A percentile compares a stretch with the other conserved stretches of the same genome.
Evolutionary conservation across 257 asterid genomes (phyloP).

Genomic region (Galeopsis tetrahit): DNA sequence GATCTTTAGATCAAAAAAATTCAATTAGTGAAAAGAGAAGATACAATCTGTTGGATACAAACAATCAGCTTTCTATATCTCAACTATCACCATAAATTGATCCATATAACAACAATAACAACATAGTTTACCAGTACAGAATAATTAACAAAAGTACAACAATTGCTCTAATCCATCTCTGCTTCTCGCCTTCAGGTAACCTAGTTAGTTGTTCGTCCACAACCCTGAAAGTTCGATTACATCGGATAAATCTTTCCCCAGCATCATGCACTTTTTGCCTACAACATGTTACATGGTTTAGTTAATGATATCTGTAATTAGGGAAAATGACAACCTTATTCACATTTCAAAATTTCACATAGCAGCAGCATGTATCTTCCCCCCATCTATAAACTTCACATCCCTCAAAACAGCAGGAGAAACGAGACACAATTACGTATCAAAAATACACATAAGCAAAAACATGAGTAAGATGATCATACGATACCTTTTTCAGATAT

Average conservation of each 20-base stretch:
- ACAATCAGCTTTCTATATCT: background rate
- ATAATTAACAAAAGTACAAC: slow-evolving; percentile 12
- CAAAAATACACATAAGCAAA: slow-evolving; percentile 11
- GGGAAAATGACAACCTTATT: background rate
- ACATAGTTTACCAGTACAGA: background rate
- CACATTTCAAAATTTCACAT: background rate
- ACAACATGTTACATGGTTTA: slow-evolving; percentile 18
- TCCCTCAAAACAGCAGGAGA: background rate
- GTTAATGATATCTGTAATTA: background rate
- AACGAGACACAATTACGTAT: slow-evolving; percentile 4
- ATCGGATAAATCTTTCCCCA: slow-evolving; percentile 12
- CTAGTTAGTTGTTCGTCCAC: slow-evolving; percentile 19
- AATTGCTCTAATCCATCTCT: slow-evolving; percentile 21
- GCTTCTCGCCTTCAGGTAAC: background rate
- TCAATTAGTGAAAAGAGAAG: background rate
- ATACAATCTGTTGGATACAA: background rate
- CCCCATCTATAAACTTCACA: background rate
- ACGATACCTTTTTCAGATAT: slow-evolving; percentile 74
- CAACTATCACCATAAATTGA: background rate
- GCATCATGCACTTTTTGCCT: slow-evolving; percentile 49
- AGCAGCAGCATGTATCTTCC: too few relatives aligned
- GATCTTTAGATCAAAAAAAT: background rate
- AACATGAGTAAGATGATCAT: slow-evolving; percentile 12
- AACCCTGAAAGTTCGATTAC: slow-evolving; percentile 7
- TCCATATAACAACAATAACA: background rate